Base-by-base conservation (phyloP, 805 yeast genomes). In the Saccharomyces paradoxus region DNA sequence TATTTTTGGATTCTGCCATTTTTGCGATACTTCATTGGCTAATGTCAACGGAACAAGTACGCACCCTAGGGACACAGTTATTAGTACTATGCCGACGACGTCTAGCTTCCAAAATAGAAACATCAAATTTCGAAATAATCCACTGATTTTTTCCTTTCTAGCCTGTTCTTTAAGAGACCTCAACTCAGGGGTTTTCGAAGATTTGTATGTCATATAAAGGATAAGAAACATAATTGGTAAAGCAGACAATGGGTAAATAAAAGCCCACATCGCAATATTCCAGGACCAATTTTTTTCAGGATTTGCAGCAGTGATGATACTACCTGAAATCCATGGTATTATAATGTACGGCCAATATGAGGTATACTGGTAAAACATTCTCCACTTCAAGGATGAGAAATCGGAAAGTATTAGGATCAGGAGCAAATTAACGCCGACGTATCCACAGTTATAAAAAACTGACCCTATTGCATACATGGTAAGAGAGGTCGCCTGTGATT, bases 381-480 rank as follows among this genome's bases (percentile, higher is more conserved):
- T 78, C 81, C 85, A 81, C 60, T 80, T 81, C 60, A 82, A 73
- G 57, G 73, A 73, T 24, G 87, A 80, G 63, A 80, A 73, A 67
- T 83, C 88, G 6, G 84, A 80, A 54, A 78, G 68, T 48, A 82
- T 64, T 29, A 82, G 70, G 58, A 80, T 77, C 46, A 83, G 66
- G 51, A 82, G 65, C 53, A 84, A 71, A 48, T 78, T 72, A 22
- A 81, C 72, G 53, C 89, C 87, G 26, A 84, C 77, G 65, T 79
- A 83, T 7, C 90, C 83, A 55, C 63, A 53, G 51, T 66, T 64
- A 61, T 77, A 78, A 46, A 79, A 67, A 17, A 84, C 81, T 1
- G 86, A 77, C 60, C 89, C 90, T 24, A 81, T 89, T 51, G 86
- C 83, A 58, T 78, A 83, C 17, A 80, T 70, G 54, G 79, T 76